Percentiles rank a stretch among this genome's conserved stretches.
Evolutionary conservation across 2,329 filamentous ascomycete genomes (phyloP).

Genomic region (Trichoderma afroharzianum): DNA sequence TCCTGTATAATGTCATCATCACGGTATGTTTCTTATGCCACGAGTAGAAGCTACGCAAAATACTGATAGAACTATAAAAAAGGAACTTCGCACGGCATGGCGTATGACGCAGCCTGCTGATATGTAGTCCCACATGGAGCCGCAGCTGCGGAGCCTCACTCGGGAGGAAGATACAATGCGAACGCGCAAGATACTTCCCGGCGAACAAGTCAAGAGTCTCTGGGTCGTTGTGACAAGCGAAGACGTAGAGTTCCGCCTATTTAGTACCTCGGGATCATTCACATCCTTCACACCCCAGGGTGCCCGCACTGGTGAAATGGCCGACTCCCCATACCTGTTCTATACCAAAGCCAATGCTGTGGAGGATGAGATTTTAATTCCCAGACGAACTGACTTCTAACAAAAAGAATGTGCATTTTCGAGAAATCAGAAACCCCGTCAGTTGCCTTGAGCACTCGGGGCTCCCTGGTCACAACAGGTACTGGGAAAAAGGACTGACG

Average conservation of each 20-base stretch:
- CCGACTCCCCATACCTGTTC: conserved; percentile 23
- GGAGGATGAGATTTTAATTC: conserved; percentile 27
- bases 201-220: conserved; percentile 23
- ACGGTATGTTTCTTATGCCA: not conserved
- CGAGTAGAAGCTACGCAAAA: not conserved
- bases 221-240: conserved; percentile 26
- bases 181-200: conserved; percentile 25
- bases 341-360: conserved; percentile 25
- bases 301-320: not conserved
- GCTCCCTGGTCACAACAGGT: conserved; percentile 16
- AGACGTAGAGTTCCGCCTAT: conserved; percentile 20
- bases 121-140: conserved; percentile 25
- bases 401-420: conserved; percentile 22
- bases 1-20: conserved; percentile 23
- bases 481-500: conserved; percentile 13
- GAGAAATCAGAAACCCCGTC: conserved; percentile 24
- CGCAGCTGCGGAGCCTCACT: conserved; percentile 23
- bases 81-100: conserved; percentile 28
- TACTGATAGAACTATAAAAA: not conserved
- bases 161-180: conserved; percentile 24
- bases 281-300: not conserved
- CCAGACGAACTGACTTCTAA: conserved; percentile 23
- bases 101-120: conserved; percentile 24
- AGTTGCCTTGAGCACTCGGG: conserved; percentile 20
- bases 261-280: not conserved